A percentile compares a stretch with the other conserved stretches of the same genome.
These are phyloP conservation scores for Tylopilus sp. DNA, from an alignment of 768 basidiomycete genomes.

Conservation along the genomic window DNA sequence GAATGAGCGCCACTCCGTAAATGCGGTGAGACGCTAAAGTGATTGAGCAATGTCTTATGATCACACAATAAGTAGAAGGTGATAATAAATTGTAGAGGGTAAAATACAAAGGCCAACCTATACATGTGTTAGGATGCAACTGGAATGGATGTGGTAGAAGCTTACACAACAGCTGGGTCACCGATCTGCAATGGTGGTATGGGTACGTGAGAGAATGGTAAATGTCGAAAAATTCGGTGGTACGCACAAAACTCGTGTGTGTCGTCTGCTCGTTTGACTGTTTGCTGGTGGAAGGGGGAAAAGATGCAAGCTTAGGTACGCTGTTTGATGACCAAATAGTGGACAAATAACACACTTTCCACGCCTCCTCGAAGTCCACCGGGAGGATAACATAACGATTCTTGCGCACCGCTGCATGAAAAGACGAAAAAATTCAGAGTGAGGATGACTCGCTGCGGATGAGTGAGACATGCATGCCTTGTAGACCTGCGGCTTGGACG, in stretches of 20 bases:
- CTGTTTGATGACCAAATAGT: conserved; percentile 39
- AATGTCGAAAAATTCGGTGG: background rate
- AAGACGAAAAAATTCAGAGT: background rate
- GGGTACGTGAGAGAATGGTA: conserved; percentile 7
- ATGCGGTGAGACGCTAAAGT: conserved; percentile 80
- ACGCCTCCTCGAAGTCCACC: conserved; percentile 97
- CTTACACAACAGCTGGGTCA: conserved; percentile 35
- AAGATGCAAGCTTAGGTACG: conserved; percentile 32
- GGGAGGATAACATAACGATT: conserved; percentile 98
- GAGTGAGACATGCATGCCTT: conserved; percentile 51
- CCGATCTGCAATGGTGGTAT: conserved; percentile 35
- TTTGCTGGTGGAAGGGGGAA: conserved; percentile 65
- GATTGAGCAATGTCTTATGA: conserved; percentile 51
- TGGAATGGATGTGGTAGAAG: conserved; percentile 27
- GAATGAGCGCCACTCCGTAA: conserved; percentile 76
- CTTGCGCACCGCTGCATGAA: conserved; percentile 75
- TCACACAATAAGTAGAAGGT: conserved; percentile 8
- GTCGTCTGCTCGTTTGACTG: conserved; percentile 93
- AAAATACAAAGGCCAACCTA: conserved; percentile 34
- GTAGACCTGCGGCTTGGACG: conserved; percentile 94
- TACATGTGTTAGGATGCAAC: conserved; percentile 13
- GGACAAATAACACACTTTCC: conserved; percentile 84
- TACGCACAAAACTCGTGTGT: conserved; percentile 93
- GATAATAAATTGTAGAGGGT: conserved; percentile 32
- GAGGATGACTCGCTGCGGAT: too few relatives aligned